Conservation (phyloP, 306 rosid species). For the Inga leiocalycina region DNA sequence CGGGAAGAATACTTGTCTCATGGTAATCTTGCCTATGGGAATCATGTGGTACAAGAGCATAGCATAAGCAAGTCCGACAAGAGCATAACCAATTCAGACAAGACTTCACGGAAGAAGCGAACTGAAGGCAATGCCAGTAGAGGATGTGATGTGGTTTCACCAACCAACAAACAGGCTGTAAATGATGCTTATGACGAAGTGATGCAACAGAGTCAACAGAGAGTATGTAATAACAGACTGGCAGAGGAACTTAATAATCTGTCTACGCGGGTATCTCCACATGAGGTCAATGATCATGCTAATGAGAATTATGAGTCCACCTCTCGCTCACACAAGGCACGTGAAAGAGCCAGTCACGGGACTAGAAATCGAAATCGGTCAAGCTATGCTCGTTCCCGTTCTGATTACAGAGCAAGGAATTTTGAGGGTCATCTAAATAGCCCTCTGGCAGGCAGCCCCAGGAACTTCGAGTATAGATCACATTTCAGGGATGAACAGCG, state of each 20-base stretch:
- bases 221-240: conserved; percentile 29
- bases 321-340: conserved; percentile 29
- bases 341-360: conserved; percentile 33
- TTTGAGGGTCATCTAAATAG: conserved; percentile 40
- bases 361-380: conserved; percentile 27
- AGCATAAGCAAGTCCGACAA: conserved; percentile 31
- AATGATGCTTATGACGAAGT: conserved; percentile 31
- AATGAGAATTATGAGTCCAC: conserved; percentile 31
- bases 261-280: conserved; percentile 34
- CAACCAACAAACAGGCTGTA: conserved; percentile 32
- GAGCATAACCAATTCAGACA: conserved; percentile 34
- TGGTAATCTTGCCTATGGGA: conserved; percentile 38
- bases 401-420: conserved; percentile 38
- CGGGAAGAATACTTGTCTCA: conserved; percentile 16
- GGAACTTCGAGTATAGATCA: conserved; percentile 38
- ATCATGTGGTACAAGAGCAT: conserved; percentile 35
- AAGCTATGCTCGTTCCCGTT: conserved; percentile 29
- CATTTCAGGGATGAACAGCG: conserved; percentile 36
- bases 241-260: conserved; percentile 27
- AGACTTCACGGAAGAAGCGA: conserved; percentile 41
- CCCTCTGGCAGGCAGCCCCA: conserved; percentile 30
- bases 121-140: conserved; percentile 32
- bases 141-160: conserved; percentile 31
- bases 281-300: conserved; percentile 33
- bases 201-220: conserved; percentile 29